Conservation (phyloP, 495 filamentous ascomycete species). For the Jackrogersella minutella region DNA sequence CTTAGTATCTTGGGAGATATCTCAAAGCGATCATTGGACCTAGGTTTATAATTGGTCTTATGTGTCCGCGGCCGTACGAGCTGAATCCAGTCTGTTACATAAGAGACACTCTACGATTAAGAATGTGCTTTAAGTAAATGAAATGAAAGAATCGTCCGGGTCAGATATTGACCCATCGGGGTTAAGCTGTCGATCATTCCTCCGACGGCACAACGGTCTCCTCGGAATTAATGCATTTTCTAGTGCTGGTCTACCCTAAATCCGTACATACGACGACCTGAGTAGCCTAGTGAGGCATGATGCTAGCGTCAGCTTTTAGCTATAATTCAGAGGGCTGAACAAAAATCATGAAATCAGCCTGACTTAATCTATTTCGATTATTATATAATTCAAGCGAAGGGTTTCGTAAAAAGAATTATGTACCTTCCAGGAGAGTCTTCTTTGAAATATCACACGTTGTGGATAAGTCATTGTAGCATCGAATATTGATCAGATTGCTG, state of each 20-base stretch:
- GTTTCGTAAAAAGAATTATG: neutral
- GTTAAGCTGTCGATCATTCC: neutral
- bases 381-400: neutral
- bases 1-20: neutral
- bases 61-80: too few species aligned
- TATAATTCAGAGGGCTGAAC: constrained; percentile 19
- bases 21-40: neutral
- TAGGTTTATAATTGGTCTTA: neutral
- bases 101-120: too few species aligned
- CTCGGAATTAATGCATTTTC: constrained; percentile 23
- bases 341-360: neutral
- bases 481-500: neutral
- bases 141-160: neutral
- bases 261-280: constrained; percentile 1
- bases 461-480: neutral
- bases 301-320: constrained; percentile 22
- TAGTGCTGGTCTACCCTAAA: neutral
- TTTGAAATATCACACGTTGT: neutral
- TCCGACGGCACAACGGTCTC: neutral
- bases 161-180: constrained; percentile 3
- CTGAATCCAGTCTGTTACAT: too few species aligned
- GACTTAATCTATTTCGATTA: neutral
- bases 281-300: neutral
- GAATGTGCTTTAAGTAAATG: too few species aligned
- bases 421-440: neutral